Percentiles rank a stretch among this genome's conserved stretches.
phyloP scores from a whole-genome alignment of 2,329 filamentous ascomycete species.

The Diaporthe capsici region DNA sequence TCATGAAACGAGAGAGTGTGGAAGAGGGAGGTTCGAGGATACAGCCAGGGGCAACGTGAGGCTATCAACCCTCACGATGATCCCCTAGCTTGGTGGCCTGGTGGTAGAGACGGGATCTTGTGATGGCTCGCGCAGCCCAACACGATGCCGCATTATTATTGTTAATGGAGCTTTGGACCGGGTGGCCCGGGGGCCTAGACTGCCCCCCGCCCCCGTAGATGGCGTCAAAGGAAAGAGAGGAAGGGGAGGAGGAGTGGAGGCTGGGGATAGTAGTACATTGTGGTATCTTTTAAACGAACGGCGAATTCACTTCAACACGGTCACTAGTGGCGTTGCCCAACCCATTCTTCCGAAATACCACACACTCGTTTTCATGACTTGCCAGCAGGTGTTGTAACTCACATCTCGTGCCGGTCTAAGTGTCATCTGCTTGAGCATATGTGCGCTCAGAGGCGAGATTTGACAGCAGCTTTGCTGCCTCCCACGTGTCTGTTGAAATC shows the following conservation, averaged over 20 bases:
- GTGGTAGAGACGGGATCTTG: conserved; percentile 1
- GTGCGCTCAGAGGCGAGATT: no score
- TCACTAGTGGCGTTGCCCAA: conserved; percentile 13
- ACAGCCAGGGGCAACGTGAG: neutral
- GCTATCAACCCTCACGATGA: neutral
- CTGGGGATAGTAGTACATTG: conserved; percentile 8
- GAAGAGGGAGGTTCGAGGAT: neutral
- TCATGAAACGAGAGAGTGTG: neutral
- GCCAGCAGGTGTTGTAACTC: neutral
- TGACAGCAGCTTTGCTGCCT: neutral
- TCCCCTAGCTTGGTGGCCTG: neutral
- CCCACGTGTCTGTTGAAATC: neutral
- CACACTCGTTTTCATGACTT: conserved; percentile 10
- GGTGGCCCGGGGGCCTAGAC: conserved; percentile 8
- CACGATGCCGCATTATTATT: conserved; percentile 11
- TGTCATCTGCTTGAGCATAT: no score
- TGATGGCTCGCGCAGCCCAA: neutral
- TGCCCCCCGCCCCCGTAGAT: conserved; percentile 1
- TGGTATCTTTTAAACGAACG: conserved; percentile 29
- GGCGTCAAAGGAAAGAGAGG: neutral
- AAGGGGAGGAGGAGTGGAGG: neutral
- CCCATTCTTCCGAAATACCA: conserved; percentile 14
- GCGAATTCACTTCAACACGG: conserved; percentile 33
- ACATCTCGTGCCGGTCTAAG: neutral
- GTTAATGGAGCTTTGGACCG: conserved; percentile 21